Evolutionary conservation across 2,329 filamentous ascomycete genomes (phyloP).

Genomic region (Pyricularia sp.): DNA sequence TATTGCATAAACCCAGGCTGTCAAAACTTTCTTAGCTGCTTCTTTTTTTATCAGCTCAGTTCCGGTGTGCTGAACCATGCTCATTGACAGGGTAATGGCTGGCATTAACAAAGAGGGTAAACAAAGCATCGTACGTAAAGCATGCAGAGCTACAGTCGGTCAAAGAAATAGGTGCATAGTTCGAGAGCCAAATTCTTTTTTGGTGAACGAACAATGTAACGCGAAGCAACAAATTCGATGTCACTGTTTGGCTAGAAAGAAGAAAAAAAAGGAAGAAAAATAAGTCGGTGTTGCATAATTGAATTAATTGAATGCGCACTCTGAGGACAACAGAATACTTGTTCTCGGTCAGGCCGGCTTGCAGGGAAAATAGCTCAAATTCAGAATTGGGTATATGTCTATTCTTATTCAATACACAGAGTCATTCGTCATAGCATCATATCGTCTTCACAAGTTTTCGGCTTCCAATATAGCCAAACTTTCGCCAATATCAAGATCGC

Average conservation of each 20-base stretch:
- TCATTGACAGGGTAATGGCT: too few species aligned
- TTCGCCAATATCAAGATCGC: conserved; percentile 11
- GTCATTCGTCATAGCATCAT: not conserved
- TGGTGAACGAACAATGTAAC: not conserved
- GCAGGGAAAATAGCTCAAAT: not conserved
- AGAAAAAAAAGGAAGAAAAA: not conserved
- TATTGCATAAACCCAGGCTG: not conserved
- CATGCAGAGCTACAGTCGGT: not conserved
- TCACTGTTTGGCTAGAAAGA: not conserved
- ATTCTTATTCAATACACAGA: not conserved
- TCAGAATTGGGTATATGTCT: not conserved
- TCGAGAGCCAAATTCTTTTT: not conserved
- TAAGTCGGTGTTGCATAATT: too few species aligned
- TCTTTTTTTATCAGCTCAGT: not conserved
- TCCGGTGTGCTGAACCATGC: not conserved
- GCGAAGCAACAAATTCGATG: not conserved
- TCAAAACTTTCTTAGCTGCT: not conserved
- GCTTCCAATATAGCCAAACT: not conserved
- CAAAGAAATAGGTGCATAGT: not conserved
- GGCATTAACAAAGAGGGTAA: not conserved
- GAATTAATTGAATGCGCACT: not conserved
- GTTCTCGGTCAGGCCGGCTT: not conserved
- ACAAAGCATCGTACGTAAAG: not conserved
- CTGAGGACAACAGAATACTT: not conserved
- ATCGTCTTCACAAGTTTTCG: not conserved